Conservation (phyloP, 306 rosid genomes). For the Oemleria cerasiformis region DNA sequence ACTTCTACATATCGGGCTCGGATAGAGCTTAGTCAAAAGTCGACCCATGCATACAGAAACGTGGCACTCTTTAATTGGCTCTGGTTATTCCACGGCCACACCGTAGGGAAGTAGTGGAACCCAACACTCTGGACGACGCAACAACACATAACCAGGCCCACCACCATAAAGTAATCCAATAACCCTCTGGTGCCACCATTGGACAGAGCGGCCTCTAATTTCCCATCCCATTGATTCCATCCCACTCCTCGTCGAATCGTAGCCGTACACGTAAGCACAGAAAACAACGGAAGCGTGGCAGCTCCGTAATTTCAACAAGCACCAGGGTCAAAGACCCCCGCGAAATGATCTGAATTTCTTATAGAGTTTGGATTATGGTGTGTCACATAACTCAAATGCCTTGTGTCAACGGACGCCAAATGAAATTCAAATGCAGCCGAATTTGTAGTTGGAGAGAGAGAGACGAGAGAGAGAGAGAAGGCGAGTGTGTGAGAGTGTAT, state of each 20-base stretch:
- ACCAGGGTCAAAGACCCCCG: background rate
- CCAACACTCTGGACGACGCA: constrained; percentile 19
- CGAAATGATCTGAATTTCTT: background rate
- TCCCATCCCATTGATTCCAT: background rate
- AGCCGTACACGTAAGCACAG: background rate
- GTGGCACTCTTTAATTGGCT: background rate
- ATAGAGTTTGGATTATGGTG: constrained; percentile 5
- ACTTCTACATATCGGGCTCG: background rate
- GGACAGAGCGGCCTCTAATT: background rate
- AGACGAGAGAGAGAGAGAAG: constrained; percentile 17
- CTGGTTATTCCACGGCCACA: background rate
- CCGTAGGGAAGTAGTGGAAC: constrained; percentile 25
- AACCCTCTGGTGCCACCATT: constrained; percentile 9
- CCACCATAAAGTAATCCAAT: background rate
- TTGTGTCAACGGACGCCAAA: constrained; percentile 70
- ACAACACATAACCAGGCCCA: constrained; percentile 24
- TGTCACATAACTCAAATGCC: background rate
- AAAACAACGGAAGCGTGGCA: background rate
- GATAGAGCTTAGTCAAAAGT: background rate
- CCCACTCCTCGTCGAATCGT: background rate
- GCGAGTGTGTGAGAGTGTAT: background rate
- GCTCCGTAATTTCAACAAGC: background rate
- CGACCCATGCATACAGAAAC: background rate
- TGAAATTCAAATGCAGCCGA: constrained; percentile 39
- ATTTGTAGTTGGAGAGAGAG: constrained; percentile 21